Evolutionary conservation across 805 yeast genomes (phyloP).

Genomic region (Grigorovia transvaalensis): DNA sequence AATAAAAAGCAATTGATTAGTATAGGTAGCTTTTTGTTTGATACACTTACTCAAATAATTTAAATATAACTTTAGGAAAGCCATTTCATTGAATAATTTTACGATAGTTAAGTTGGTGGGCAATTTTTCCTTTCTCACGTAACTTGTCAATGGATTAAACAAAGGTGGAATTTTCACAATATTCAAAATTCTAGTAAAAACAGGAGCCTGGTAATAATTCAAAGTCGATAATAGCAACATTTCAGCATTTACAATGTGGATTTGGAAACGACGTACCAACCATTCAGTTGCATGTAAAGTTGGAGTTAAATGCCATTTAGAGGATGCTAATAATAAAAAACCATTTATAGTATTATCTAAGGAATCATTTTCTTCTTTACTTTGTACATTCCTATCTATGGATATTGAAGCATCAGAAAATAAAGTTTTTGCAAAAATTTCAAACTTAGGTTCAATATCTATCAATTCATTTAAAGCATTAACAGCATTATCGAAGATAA

Average conservation of each 20-base stretch:
- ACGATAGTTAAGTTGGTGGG: slow-evolving; percentile 63
- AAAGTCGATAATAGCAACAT: slow-evolving; percentile 56
- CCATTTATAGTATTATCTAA: slow-evolving; percentile 66
- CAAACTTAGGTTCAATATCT: slow-evolving; percentile 64
- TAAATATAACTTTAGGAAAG: slow-evolving; percentile 56
- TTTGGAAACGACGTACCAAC: slow-evolving; percentile 84
- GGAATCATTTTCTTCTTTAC: slow-evolving; percentile 64
- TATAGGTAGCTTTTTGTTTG: slow-evolving; percentile 46
- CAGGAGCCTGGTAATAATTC: slow-evolving; percentile 68
- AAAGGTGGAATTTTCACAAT: slow-evolving; percentile 70
- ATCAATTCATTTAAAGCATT: slow-evolving; percentile 71
- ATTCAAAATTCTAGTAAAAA: slow-evolving; percentile 66
- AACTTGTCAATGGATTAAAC: slow-evolving; percentile 60
- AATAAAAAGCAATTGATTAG: slow-evolving; percentile 68
- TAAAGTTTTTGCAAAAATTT: slow-evolving; percentile 55
- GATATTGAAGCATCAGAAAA: slow-evolving; percentile 74
- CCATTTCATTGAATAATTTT: slow-evolving; percentile 63
- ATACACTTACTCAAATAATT: slow-evolving; percentile 38
- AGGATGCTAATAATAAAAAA: slow-evolving; percentile 63
- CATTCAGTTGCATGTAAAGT: slow-evolving; percentile 83
- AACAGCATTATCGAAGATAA: slow-evolving; percentile 56
- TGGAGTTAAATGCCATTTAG: slow-evolving; percentile 65
- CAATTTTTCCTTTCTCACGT: slow-evolving; percentile 49
- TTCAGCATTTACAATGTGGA: slow-evolving; percentile 75
- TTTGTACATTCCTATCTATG: slow-evolving; percentile 75